These are phyloP conservation scores for Nigrograna mackinnonii DNA, from an alignment of 2,329 filamentous ascomycete species.

Conservation along the genomic window DNA sequence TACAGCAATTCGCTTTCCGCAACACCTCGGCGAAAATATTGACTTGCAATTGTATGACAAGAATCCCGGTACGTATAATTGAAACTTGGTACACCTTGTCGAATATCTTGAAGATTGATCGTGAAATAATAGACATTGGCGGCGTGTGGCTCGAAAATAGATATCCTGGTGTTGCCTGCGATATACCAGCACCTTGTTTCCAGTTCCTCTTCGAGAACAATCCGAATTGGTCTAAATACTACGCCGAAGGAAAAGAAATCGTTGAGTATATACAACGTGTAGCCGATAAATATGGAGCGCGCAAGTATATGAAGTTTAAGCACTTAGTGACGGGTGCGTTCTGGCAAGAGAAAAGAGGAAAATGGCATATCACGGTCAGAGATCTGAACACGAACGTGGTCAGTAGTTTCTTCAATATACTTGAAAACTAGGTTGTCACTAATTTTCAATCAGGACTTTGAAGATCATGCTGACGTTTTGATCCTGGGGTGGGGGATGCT, in stretches of 20 bases:
- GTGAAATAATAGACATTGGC: too few species aligned
- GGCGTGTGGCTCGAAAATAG: conserved; percentile 21
- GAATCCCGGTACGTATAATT: not conserved
- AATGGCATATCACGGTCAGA: not conserved
- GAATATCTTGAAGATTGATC: too few species aligned
- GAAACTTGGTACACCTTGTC: too few species aligned
- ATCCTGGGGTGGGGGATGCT: not conserved
- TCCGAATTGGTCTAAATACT: not conserved
- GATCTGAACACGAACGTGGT: not conserved
- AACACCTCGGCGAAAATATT: not conserved
- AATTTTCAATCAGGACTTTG: too few species aligned
- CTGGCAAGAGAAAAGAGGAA: not conserved
- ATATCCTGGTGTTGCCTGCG: too few species aligned
- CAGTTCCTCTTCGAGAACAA: not conserved
- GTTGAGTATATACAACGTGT: not conserved
- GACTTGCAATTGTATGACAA: not conserved
- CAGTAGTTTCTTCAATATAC: too few species aligned
- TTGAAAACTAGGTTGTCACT: too few species aligned
- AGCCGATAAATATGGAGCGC: not conserved
- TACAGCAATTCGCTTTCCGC: not conserved
- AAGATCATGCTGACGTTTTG: not conserved
- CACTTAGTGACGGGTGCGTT: not conserved
- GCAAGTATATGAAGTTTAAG: not conserved
- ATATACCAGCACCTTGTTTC: not conserved
- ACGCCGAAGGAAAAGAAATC: not conserved